Evolutionary conservation across 176 grass and related monocot species (phyloP).

Genomic region (Microstegium vimineum): DNA sequence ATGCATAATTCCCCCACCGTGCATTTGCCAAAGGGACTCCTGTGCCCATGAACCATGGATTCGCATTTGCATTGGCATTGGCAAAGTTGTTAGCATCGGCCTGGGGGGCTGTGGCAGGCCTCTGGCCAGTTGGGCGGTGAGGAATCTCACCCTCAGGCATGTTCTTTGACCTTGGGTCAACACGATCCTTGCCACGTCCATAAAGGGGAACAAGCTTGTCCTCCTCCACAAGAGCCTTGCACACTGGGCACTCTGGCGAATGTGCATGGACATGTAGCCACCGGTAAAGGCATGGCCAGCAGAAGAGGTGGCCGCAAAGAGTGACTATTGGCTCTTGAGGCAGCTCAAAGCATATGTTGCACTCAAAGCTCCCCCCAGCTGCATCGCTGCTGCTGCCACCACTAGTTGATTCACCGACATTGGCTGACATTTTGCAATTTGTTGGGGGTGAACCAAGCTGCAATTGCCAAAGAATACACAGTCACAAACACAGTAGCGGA

Average conservation of each 20-base stretch:
- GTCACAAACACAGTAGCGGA: conserved; percentile 13
- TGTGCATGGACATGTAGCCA: conserved; percentile 70
- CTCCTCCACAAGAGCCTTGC: conserved; percentile 89
- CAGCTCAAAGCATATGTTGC: conserved; percentile 95
- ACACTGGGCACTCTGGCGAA: conserved; percentile 87
- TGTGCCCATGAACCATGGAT: conserved; percentile 59
- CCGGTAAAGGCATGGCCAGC: conserved; percentile 93
- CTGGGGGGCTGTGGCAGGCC: conserved; percentile 64
- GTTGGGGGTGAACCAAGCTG: conserved; percentile 4
- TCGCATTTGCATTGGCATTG: conserved; percentile 34
- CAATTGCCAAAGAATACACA: background rate
- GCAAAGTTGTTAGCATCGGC: conserved; percentile 48
- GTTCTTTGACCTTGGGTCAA: conserved; percentile 76
- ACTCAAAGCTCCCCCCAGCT: conserved; percentile 63
- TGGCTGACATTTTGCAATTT: conserved; percentile 38
- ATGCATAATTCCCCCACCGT: conserved; percentile 72
- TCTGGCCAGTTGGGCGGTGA: conserved; percentile 74
- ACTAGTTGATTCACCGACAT: conserved; percentile 46
- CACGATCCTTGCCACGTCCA: conserved; percentile 81
- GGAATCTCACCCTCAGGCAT: conserved; percentile 68
- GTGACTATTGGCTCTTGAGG: conserved; percentile 91
- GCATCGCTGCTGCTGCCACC: conserved; percentile 37
- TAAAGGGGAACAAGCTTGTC: conserved; percentile 91
- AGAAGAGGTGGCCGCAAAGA: conserved; percentile 88
- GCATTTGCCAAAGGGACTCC: conserved; percentile 42